A percentile compares a stretch with the other conserved stretches of the same genome.
phyloP scores from a whole-genome alignment of 352 stramenopile species.

The Thalassiosira livingstoniorum region DNA sequence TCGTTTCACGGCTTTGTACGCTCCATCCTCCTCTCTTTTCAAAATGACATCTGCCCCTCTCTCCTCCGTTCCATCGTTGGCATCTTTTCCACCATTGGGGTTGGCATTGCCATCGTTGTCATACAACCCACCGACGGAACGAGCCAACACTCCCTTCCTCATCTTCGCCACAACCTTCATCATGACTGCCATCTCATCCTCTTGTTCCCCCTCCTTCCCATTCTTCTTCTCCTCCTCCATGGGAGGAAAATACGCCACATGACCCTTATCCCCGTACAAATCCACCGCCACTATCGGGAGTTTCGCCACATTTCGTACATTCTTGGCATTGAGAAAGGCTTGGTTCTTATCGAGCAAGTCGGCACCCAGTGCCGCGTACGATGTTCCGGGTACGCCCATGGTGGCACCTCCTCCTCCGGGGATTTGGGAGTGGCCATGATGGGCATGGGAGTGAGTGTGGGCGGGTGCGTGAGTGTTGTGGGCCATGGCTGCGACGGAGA shows the following conservation, averaged over 20 bases:
- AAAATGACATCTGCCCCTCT: slow-evolving; percentile 39
- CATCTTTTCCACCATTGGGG: background rate
- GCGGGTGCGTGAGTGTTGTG: slow-evolving; percentile 61
- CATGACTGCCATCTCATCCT: slow-evolving; percentile 23
- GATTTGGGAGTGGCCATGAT: slow-evolving; percentile 33
- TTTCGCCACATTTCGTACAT: slow-evolving; percentile 57
- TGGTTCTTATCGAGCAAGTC: slow-evolving; percentile 83
- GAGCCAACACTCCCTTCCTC: slow-evolving; percentile 31
- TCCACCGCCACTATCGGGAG: slow-evolving; percentile 79
- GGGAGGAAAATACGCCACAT: slow-evolving; percentile 76
- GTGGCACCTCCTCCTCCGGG: slow-evolving; percentile 16
- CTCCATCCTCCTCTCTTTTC: slow-evolving; percentile 55
- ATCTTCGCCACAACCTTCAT: slow-evolving; percentile 41
- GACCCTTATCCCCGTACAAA: slow-evolving; percentile 66
- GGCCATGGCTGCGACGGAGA: slow-evolving; percentile 67
- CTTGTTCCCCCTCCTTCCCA: slow-evolving; percentile 25
- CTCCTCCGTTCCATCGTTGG: background rate
- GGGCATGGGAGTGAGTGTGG: background rate
- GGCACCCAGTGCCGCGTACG: slow-evolving; percentile 57
- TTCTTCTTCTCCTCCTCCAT: slow-evolving; percentile 10
- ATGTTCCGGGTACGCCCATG: slow-evolving; percentile 41
- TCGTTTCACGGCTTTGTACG: slow-evolving; percentile 80
- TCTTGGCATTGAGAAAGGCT: slow-evolving; percentile 62
- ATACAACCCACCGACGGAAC: background rate
- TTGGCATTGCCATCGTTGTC: background rate